Conservation (phyloP, 139 green algal species). For the Chlorella sorokiniana region DNA sequence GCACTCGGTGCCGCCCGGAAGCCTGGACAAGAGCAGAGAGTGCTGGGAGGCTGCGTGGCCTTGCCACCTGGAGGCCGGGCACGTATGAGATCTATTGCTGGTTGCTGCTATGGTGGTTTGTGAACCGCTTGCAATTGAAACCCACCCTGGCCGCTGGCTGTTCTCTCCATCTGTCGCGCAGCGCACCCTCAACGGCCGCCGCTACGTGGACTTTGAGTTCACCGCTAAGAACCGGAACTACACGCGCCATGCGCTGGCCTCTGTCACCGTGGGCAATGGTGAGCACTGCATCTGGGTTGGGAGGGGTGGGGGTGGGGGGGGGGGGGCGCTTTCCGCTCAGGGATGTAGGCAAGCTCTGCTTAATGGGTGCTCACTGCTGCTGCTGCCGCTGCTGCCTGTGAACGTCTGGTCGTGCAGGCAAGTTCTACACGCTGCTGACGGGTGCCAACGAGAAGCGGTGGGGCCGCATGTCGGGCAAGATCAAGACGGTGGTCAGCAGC, state of each 20-base stretch:
- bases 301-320: neutral
- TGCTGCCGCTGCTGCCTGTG: neutral
- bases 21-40: neutral
- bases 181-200: conserved; percentile 71
- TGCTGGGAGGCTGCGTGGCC: neutral
- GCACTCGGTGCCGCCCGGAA: neutral
- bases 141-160: too few species aligned
- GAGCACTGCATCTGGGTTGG: neutral
- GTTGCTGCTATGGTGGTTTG: too few species aligned
- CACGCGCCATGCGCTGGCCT: conserved; percentile 81
- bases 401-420: conserved; percentile 61
- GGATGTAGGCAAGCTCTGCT: too few species aligned
- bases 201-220: conserved; percentile 96
- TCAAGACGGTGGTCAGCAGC: conserved; percentile 43
- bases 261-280: conserved; percentile 77
- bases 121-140: too few species aligned
- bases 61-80: too few species aligned
- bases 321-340: too few species aligned
- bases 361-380: neutral
- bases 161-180: conserved; percentile 41
- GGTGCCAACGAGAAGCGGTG: conserved; percentile 91
- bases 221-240: conserved; percentile 69
- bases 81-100: too few species aligned
- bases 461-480: conserved; percentile 87
- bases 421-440: conserved; percentile 94